Evolutionary conservation across 345 rosid genomes (phyloP).

Genomic region (Citrus glauca): DNA sequence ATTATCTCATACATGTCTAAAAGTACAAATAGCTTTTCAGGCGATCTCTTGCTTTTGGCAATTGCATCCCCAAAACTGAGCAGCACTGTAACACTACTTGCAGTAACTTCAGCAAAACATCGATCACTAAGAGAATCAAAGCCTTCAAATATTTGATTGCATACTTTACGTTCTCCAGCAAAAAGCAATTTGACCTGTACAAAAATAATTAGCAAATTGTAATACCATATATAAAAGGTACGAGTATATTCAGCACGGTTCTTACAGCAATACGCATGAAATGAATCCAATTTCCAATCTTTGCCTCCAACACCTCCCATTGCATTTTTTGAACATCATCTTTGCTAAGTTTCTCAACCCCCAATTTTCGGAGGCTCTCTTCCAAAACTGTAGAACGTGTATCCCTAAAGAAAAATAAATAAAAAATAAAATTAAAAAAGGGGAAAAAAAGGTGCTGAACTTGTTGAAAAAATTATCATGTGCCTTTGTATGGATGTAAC

Average conservation of each 20-base stretch:
- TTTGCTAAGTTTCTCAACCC: constrained; percentile 94
- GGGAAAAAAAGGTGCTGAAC: neutral
- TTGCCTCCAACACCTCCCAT: constrained; percentile 98
- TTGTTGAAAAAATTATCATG: neutral
- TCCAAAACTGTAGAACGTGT: constrained; percentile 77
- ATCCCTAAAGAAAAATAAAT: constrained; percentile 45
- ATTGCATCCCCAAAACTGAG: constrained; percentile 99
- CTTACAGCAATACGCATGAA: constrained; percentile 99
- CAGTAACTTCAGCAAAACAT: constrained; percentile 83
- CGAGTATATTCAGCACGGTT: neutral
- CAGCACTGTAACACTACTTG: constrained; percentile 78
- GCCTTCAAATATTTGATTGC: constrained; percentile 89
- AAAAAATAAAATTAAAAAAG: too few species aligned
- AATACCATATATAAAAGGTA: neutral
- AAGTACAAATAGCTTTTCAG: constrained; percentile 96
- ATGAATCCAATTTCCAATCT: constrained; percentile 98
- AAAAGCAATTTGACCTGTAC: constrained; percentile 89
- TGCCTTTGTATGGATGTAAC: neutral
- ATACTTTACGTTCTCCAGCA: constrained; percentile 88
- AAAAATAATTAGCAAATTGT: constrained; percentile 16
- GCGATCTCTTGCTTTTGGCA: constrained; percentile 95
- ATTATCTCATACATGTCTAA: constrained; percentile 97
- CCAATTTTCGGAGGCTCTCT: constrained; percentile 84
- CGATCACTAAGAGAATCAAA: constrained; percentile 86
- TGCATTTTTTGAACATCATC: constrained; percentile 98